Base-by-base conservation (phyloP, 2,329 filamentous ascomycete genomes). In the Cercospora janseana region DNA sequence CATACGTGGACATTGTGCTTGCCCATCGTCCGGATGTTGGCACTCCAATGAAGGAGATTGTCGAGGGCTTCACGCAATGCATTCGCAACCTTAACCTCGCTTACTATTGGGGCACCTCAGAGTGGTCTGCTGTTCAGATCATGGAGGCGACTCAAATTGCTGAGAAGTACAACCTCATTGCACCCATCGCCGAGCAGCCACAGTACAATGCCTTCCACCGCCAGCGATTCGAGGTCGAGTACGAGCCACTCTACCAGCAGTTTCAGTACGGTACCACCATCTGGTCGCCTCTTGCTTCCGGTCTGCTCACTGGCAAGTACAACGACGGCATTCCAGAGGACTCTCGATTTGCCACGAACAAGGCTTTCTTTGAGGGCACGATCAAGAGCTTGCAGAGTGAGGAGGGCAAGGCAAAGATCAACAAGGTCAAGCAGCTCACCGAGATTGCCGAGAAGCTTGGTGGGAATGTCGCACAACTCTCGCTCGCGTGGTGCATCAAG, bases 1-100 rank as follows among this genome's bases (percentile, higher is more conserved):
- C 78, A n/a, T 88, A 87, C 61, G 82, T 85, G 46, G 82, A 85
- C 64, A 71, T 85, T 35, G 76, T 84, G 28, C 79, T 83, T 47
- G 80, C 81, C 3, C 81, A 85, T 66, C 73, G 81, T 20, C 77
- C 79, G 12, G 82, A 85, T 51, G 68, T 71, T 38, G 65, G 64
- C 52, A 66, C 65, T 10, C 65, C 65, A 10, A 66, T 67, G 65
- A 79, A 79, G 66, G 81, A 85, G 68, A 68, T 81, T 31, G 81
- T 85, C 20, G 75, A 77, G 55, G 75, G 70, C 34, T 77, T 77
- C 66, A 76, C 75, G 0, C 75, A 77, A 56, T 65, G 68, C 34
- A 77, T 77, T 49, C 66, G 74, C 46, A 77, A 78, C 63, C 72
- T 81, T 52, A 81, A 81, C 67, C 65, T 81, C 28, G 79, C 79